A percentile compares a stretch with the other conserved stretches of the same genome.
Evolutionary conservation across 1,284 basidiomycete genomes (phyloP).

Genomic region (Kwoniella shivajii): DNA sequence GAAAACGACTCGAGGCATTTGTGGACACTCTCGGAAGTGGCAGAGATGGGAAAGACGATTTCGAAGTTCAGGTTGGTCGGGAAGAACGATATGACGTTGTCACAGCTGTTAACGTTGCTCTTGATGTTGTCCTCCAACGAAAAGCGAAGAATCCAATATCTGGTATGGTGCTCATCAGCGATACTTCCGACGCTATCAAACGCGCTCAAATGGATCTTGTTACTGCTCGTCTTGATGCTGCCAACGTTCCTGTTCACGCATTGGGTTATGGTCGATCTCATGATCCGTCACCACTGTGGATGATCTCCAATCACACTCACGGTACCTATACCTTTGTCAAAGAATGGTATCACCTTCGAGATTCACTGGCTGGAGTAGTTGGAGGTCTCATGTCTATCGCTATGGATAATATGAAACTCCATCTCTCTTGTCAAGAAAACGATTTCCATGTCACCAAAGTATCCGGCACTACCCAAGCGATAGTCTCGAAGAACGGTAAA

Average conservation of each 20-base stretch:
- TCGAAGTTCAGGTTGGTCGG: slow-evolving; percentile 71
- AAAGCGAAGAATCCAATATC: slow-evolving; percentile 86
- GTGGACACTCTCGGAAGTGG: slow-evolving; percentile 65
- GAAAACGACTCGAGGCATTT: slow-evolving; percentile 70
- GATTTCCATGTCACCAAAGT: slow-evolving; percentile 88
- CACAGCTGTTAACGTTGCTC: slow-evolving; percentile 87
- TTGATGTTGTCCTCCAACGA: slow-evolving; percentile 90
- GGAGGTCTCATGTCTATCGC: slow-evolving; percentile 94
- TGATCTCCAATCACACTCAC: slow-evolving; percentile 94
- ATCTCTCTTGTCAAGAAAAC: slow-evolving; percentile 65
- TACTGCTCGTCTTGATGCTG: slow-evolving; percentile 91
- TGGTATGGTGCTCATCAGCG: slow-evolving; percentile 89
- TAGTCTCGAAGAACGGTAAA: slow-evolving; percentile 82
- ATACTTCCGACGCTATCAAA: slow-evolving; percentile 82
- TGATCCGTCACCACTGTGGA: slow-evolving; percentile 96
- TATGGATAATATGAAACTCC: slow-evolving; percentile 83
- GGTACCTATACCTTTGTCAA: slow-evolving; percentile 97
- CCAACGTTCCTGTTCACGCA: slow-evolving; percentile 86
- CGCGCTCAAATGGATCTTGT: slow-evolving; percentile 99
- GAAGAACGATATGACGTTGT: slow-evolving; percentile 96
- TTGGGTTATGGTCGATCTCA: slow-evolving; percentile 96
- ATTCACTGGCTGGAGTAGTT: slow-evolving; percentile 84
- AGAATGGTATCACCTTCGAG: slow-evolving; percentile 90
- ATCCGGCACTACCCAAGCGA: slow-evolving; percentile 76
- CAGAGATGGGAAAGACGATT: slow-evolving; percentile 56